Evolutionary conservation across 176 grass and related monocot species (phyloP), one percentile per base, ranked within the genome.

Genomic region (Melocanna baccifera): DNA sequence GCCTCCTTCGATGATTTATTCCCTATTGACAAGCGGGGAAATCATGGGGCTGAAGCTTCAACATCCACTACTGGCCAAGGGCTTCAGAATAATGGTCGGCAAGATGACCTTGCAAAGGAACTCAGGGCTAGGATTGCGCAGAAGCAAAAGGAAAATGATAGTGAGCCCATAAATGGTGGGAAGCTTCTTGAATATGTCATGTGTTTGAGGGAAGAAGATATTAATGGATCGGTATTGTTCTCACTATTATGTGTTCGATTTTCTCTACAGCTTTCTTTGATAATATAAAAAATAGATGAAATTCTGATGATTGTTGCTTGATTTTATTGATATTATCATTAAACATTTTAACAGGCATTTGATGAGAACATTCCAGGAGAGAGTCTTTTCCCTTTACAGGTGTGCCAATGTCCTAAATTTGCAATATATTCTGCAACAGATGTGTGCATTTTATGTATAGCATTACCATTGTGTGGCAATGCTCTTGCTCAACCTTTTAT

Each of bases 1-100:
- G 91, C 96, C 67, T 91, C 89, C 11, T 83, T 99, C 2, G 96
- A 99, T 42, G 96, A 99, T 84, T 85, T 99, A 86, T 99, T 99
- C 89, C 96, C 89, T 61, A 81, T 95, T 43, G 84, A 92, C 30
- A 92, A 89, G 82, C 90, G 30, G 39, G 86, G 56, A 73, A 86
- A 87, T 87, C 77, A 85, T 83, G 89, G 67, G 40, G 64, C 82
- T 81, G 89, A 96, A 91, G 87, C 96, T 89, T 99, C 96, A 56
- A 94, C 93, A 61, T 98, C 93, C 42, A 64, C 73, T 87, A 76
- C 88, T 20, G 42, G 59, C 47, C 78, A 90, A 69, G 89, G 86
- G 22, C 67, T 78, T 88, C 77, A 68, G 14, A 62, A 77, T 79
- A 81, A 86, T 89, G 81, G 80, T 70, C 34, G 30, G 46, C 81